Evolutionary conservation across 2,329 filamentous ascomycete species (phyloP).

Genomic region (Fusarium sp.): DNA sequence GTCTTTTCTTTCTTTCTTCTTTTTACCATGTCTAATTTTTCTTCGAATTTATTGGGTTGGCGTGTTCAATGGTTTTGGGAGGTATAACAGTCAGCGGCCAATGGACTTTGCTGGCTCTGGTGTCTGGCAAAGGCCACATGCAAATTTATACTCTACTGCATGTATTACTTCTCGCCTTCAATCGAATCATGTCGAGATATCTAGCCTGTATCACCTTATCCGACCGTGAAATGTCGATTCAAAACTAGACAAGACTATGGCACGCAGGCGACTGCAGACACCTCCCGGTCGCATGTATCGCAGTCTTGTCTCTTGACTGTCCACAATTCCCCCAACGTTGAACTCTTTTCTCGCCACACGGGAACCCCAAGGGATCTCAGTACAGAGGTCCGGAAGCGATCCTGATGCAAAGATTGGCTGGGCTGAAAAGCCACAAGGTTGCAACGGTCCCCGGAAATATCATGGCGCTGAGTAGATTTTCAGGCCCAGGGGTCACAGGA

Average conservation of each 20-base stretch:
- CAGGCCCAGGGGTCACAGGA: background rate
- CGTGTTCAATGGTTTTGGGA: background rate
- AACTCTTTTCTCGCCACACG: background rate
- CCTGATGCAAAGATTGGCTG: background rate
- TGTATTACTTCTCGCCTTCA: background rate
- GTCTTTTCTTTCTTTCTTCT: too few species aligned
- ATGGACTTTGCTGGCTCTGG: background rate
- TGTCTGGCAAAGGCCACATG: too few species aligned
- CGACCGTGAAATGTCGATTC: too few species aligned
- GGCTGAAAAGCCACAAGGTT: background rate
- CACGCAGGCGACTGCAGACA: too few species aligned
- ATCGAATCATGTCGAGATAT: background rate
- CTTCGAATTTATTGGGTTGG: too few species aligned
- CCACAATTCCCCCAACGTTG: background rate
- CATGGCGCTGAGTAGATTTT: rapidly evolving
- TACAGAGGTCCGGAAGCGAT: background rate
- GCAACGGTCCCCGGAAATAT: background rate
- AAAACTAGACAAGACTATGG: background rate
- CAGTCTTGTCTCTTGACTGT: background rate
- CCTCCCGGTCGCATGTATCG: background rate
- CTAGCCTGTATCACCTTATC: background rate
- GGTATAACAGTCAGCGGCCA: rapidly evolving
- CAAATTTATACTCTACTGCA: background rate
- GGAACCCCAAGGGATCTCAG: background rate
- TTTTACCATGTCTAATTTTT: rapidly evolving